Base-by-base conservation (phyloP, 2,329 filamentous ascomycete genomes). In the Simplicillium sp. region DNA sequence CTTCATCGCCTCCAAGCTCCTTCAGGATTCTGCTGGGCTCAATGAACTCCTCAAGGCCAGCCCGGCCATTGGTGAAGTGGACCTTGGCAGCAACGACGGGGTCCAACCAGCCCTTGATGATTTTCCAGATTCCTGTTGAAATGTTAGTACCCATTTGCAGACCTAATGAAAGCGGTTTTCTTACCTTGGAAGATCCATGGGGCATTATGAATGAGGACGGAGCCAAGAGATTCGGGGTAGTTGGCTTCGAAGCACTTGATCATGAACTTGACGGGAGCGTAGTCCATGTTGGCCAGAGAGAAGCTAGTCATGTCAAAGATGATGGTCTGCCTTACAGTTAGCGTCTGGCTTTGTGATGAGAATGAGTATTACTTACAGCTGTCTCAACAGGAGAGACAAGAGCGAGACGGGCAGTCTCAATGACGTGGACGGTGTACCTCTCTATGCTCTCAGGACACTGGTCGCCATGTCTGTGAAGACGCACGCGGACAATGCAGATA, bases 251-350 rank as follows among this genome's bases (percentile, higher is more conserved):
- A 84, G 53, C 81, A 82, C 50, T 85, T 83, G 60, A 87, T 84
- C 66, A 87, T 82, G 63, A 86, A 87, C 50, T 84, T 87, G 39
- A 87, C 79, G 0, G 82, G 81, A 0, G 77, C 71, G 55, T 86
- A 87, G 58, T 87, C 83, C 71, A 87, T 86, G 60, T 87, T 87
- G 11, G 77, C 71, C 55, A 87, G 66, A 12, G 73, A 73, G 54
- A 87, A 87, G 46, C 75, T 69, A 7, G 72, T 94, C 87, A 98
- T 90, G 60, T 98, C 92, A 56, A 98, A 98, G 36, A 98, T 67
- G 48, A 98, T 78, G 34, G 86, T 92, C 86, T 94, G 44, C 7
- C 9, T 9, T 25, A 9, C 20, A 9, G 20, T 25, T 25, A 25
- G 20, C 20, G 20, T 25, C 5, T 25, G 20, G 20, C 5, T 25